These are phyloP conservation scores for Talaromyces sp. DNA, from an alignment of 2,329 filamentous ascomycete species.

Conservation along the genomic window DNA sequence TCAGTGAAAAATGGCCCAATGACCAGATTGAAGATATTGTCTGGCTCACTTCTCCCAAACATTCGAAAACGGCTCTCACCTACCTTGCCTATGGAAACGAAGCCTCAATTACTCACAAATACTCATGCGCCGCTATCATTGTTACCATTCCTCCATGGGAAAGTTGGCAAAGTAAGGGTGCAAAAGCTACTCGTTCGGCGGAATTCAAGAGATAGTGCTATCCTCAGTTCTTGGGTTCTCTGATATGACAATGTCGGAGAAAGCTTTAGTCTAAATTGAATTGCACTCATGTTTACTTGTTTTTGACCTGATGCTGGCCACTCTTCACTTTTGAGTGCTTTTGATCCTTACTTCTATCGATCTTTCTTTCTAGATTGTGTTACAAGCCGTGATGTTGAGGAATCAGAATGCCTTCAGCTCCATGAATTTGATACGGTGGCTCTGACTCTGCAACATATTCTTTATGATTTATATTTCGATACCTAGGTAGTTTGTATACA, in stretches of 20 bases:
- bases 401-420: background rate
- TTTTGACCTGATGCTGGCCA: too few relatives aligned
- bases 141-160: conserved; percentile 24
- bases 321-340: background rate
- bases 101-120: conserved; percentile 15
- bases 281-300: too few relatives aligned
- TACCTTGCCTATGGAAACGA: conserved; percentile 27
- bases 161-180: background rate
- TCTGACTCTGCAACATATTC: background rate
- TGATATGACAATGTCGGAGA: too few relatives aligned
- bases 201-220: too few relatives aligned
- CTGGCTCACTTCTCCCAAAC: conserved; percentile 24
- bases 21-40: conserved; percentile 20
- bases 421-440: background rate
- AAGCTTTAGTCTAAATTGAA: too few relatives aligned
- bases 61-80: conserved; percentile 23
- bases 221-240: too few relatives aligned
- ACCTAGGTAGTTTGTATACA: background rate
- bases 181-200: too few relatives aligned
- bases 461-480: background rate
- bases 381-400: background rate
- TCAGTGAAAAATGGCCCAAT: conserved; percentile 13
- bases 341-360: background rate
- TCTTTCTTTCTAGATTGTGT: background rate
- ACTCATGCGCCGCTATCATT: conserved; percentile 26